Evolutionary conservation across 2,329 filamentous ascomycete genomes (phyloP), one percentile per base, ranked within the genome.

Genomic region (Xylariomycetidae sp.): DNA sequence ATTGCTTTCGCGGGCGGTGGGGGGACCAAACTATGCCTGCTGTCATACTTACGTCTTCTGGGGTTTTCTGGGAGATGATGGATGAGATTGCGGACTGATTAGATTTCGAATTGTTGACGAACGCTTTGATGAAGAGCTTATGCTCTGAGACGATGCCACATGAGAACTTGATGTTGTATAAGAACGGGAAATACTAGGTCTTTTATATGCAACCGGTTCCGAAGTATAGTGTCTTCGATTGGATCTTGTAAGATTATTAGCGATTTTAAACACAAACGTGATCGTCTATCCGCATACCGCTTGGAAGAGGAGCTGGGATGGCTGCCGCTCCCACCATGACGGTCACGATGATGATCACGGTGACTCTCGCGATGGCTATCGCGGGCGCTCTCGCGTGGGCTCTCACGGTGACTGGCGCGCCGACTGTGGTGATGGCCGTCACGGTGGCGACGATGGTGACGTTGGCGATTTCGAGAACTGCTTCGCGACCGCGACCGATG

Each of bases 71-170:
- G 33, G 8, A 48, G 44, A n/a, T 46, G 45, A n/a, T n/a, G n/a
- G n/a, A n/a, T n/a, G n/a, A n/a, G n/a, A n/a, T n/a, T n/a, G n/a
- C n/a, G n/a, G n/a, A n/a, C n/a, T n/a, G n/a, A n/a, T n/a, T n/a
- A n/a, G n/a, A n/a, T n/a, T n/a, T n/a, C n/a, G 49, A 36, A 59
- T 51, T 23, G 44, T 34, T 15, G 57, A 57, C 13, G 62, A 59
- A 17, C 51, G 57, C 40, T 44, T 61, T 27, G 56, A 53, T 13
- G 62, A 61, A 34, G 61, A 59, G 38, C 50, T 53, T 30, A 59
- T 36, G 47, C 60, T 65, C 16, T 58, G 57, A 32, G 58, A 52
- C 11, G 61, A 55, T 8, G 58, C 51, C 26, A 54, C 42, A 39
- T 60, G 54, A 11, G 62, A 59, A 17, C 49, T 47, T 33, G 53